Evolutionary conservation across 495 filamentous ascomycete species (phyloP).

Genomic region (Talaromyces thailandensis): DNA sequence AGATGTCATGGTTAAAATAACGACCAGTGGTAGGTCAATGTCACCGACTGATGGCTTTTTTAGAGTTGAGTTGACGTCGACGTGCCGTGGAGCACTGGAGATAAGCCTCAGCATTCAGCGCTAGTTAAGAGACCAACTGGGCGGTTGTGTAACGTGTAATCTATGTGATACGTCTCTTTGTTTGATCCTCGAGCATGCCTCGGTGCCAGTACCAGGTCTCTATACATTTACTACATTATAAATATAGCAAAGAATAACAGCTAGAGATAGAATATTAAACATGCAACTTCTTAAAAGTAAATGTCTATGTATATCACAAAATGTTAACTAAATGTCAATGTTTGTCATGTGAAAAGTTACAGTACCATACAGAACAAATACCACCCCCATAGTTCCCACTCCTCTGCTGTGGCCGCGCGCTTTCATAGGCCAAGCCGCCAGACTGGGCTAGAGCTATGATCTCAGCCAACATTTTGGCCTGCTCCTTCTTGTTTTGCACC

Average conservation of each 20-base stretch:
- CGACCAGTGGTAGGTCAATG: not conserved
- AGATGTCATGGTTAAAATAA: not conserved
- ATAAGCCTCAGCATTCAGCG: not conserved
- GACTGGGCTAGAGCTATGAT: conserved; percentile 2
- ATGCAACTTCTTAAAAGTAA: not conserved
- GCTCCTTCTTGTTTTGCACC: not conserved
- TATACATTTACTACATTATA: not conserved
- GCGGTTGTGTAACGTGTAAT: not conserved
- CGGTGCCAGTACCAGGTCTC: not conserved
- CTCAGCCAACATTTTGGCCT: not conserved
- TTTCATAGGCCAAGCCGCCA: not conserved
- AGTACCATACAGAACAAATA: not conserved
- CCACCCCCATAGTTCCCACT: not conserved
- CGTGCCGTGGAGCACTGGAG: not conserved
- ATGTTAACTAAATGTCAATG: no score
- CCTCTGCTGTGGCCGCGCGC: not conserved
- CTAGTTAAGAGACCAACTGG: not conserved
- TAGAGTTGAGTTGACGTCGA: conserved; percentile 3
- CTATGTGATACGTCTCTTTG: not conserved
- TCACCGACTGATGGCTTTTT: not conserved
- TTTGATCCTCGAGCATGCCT: not conserved
- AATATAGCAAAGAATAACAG: not conserved
- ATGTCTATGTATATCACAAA: not conserved
- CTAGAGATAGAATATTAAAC: not conserved
- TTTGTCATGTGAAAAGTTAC: not conserved